Evolutionary conservation across 306 rosid genomes (phyloP), one percentile per base, ranked within the genome.

Genomic region (Prunus mume): DNA sequence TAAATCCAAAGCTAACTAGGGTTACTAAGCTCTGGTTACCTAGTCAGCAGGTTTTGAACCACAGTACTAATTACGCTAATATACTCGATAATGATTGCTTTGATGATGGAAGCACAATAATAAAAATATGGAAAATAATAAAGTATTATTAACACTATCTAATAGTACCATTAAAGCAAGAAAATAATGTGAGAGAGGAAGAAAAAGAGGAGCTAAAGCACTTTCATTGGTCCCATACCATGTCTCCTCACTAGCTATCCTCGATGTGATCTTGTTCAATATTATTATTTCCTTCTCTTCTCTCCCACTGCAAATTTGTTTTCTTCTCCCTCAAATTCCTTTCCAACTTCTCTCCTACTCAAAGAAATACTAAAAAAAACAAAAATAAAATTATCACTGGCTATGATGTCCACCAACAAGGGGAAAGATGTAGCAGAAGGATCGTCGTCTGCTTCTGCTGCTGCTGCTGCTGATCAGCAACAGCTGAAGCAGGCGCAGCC

Each of bases 161-260:
- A 27, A 76, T 84, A 51, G 91, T 85, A 85, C 87, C 14, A 82
- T 81, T 87, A 87, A 87, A 86, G 84, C 80, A 81, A 84, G 79
- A 75, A 83, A 84, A 79, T 74, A 68, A 74, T 82, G 81, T 67
- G 77, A 45, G 81, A 65, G 80, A 79, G 80, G 77, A 75, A 80
- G 82, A 77, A 84, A 87, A 76, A 77, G 67, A 69, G 73, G 79
- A 65, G 77, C 79, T 80, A 87, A 87, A 85, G 88, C 88, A 87
- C 49, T 84, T 73, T 47, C 49, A 69, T 70, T 34, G 83, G 88
- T 68, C 87, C 91, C 86, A 84, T 80, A 63, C 51, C 80, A 85
- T 85, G 91, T 87, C 91, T 82, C 87, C 91, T 56, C 87, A 74
- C 68, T 72, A 63, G 54, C 61, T 56, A 76, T 57, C 77, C 27